These are phyloP conservation scores for Tephrocybe sp. DNA, from an alignment of 768 basidiomycete species.

Conservation along the genomic window DNA sequence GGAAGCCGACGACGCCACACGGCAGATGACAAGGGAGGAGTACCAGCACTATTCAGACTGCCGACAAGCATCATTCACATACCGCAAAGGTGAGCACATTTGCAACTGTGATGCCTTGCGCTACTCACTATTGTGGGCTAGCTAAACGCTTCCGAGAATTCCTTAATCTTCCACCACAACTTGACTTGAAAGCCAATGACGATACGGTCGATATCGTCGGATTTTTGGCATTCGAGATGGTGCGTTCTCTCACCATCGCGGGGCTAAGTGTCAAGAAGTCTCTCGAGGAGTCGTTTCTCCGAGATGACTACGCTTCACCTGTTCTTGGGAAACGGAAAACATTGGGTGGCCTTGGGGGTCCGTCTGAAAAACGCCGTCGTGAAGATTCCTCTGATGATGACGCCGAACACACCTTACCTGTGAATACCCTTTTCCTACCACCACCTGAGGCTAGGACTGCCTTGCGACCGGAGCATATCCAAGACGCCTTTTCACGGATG, in stretches of 20 bases:
- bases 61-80: constrained; percentile 94
- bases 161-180: constrained; percentile 79
- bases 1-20: constrained; percentile 94
- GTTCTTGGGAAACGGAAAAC: constrained; percentile 71
- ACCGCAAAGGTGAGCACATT: constrained; percentile 77
- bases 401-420: constrained; percentile 59
- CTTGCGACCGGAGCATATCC: constrained; percentile 80
- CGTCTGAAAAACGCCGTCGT: constrained; percentile 51
- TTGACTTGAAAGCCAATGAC: constrained; percentile 88
- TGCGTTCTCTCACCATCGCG: constrained; percentile 86
- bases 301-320: constrained; percentile 64
- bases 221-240: constrained; percentile 97
- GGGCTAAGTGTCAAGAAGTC: constrained; percentile 82
- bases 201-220: constrained; percentile 96
- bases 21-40: constrained; percentile 95
- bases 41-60: constrained; percentile 97
- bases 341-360: constrained; percentile 38
- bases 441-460: constrained; percentile 81
- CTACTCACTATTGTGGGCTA: constrained; percentile 26
- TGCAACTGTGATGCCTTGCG: neutral
- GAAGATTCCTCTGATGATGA: constrained; percentile 64
- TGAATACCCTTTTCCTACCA: constrained; percentile 74
- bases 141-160: constrained; percentile 96
- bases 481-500: constrained; percentile 89
- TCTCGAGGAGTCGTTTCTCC: constrained; percentile 67